Evolutionary conservation across 768 basidiomycete genomes (phyloP), one percentile per base, ranked within the genome.

Genomic region (Neoboletus brunneissimus): DNA sequence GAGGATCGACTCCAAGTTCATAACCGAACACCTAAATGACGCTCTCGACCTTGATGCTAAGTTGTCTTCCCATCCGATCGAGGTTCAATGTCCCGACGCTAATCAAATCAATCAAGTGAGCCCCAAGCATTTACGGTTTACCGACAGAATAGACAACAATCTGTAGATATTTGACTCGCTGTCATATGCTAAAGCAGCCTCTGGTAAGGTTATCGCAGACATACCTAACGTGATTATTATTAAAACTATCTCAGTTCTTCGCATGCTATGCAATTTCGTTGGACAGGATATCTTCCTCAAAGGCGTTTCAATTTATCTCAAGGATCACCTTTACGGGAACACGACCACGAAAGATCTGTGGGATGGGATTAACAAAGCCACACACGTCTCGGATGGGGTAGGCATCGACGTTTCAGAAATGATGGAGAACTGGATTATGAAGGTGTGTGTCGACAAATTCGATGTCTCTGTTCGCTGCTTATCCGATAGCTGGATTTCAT

Each of bases 371-470:
- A 77, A 82, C 47, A 78, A 81, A 60, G 85, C 93, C 2, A 89
- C 86, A 40, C 87, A 81, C 77, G 61, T 44, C 64, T 42, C 16
- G 29, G 38, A 22, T 42, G 54, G 32, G 10, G 38, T 40, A 37
- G 37, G 81, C 9, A 67, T 86, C 22, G 85, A 97, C 62, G 80
- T 95, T 37, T 78, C 87, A 4, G 78, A 79, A 48, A 78, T 98
- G 63, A 94, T 98, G 91, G 83, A 91, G 56, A 88, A 88, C 68
- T 99, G 95, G 96, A 88, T 93, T 38, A 81, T 84, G 51, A 89
- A 92, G 79, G 87, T 85, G 58, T 9, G 12, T 44, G 5, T 54
- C 16, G 11, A 27, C 12, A 41, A n/a, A 40, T 29, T 35, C 23
- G 27, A 23, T 46, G 20, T 45, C n/a, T 38, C 32, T 22, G 1